Base-by-base conservation (phyloP, 1,284 basidiomycete genomes). In the Chiua sp. region DNA sequence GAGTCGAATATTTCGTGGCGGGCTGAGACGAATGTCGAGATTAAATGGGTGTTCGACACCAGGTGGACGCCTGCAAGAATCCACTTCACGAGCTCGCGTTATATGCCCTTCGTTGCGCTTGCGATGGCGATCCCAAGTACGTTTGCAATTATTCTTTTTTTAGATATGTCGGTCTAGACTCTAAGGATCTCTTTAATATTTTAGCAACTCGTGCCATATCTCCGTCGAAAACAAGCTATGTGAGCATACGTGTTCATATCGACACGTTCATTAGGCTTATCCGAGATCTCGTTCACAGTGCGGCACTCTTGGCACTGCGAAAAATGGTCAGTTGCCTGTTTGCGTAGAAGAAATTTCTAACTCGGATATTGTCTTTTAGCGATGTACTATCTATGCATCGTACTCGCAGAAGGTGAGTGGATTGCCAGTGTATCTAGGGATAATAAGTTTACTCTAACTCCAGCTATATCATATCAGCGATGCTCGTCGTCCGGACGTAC, bases 401-500 rank as follows among this genome's bases (percentile, higher is more conserved):
- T 59, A 20, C 56, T 67, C 23, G 59, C 65, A 12, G 65, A 67
- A 63, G 67, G 65, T 67, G 52, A 58, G 62, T n/a, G 39, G 50
- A 4, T 32, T 32, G 30, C 4, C 4, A 32, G 10, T 32, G 30
- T 32, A 32, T 30, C 16, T 8, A n/a, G 7, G 15, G 3, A 10
- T 37, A n/a, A 16, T 20, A 22, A 23, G 30, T 32, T 6, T 32
- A 51, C n/a, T 49, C 28, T 22, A 33, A 23, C 23, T 54, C 12
- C 4, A 57, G 39, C 15, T 16, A 11, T 30, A 32, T 10, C 20
- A 11, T 15, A 20, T 51, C 23, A 71, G 67, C 20, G 2, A 70
- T 68, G 59, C 62, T 68, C 49, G 57, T 67, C 15, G 59, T 68
- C 30, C 67, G 67, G 23, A 68, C 68, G 33, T 71, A 68, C 10